Conservation (phyloP, 345 rosid species). For the Heritiera littoralis region DNA sequence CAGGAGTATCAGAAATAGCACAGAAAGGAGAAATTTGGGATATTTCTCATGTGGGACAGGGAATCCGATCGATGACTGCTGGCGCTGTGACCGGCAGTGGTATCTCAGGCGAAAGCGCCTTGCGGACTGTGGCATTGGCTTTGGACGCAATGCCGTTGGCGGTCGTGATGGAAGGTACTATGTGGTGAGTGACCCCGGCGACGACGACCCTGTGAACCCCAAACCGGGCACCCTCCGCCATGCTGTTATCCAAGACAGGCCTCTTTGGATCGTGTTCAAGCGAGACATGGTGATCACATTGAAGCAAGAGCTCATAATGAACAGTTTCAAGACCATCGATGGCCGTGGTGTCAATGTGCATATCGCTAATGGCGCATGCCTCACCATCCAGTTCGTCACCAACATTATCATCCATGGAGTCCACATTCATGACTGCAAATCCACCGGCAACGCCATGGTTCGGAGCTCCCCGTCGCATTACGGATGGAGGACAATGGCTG, state of each 20-base stretch:
- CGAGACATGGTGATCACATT: constrained; percentile 74
- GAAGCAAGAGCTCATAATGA: constrained; percentile 79
- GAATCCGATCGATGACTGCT: constrained; percentile 80
- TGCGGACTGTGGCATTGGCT: constrained; percentile 71
- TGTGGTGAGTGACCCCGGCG: constrained; percentile 57
- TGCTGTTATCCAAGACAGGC: constrained; percentile 73
- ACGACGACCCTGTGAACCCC: constrained; percentile 70
- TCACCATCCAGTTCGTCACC: constrained; percentile 70
- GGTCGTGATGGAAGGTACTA: constrained; percentile 78
- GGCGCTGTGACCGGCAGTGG: constrained; percentile 79
- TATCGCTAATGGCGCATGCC: constrained; percentile 61
- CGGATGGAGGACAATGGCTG: constrained; percentile 82
- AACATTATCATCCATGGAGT: constrained; percentile 78
- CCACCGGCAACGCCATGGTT: constrained; percentile 83
- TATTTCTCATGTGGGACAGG: constrained; percentile 65
- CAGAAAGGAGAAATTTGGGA: constrained; percentile 62
- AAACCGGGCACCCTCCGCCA: constrained; percentile 76
- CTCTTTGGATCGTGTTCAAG: constrained; percentile 81
- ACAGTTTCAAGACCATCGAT: constrained; percentile 82
- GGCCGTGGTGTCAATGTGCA: constrained; percentile 69
- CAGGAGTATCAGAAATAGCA: constrained; percentile 76
- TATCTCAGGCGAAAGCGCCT: constrained; percentile 48
- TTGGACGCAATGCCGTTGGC: constrained; percentile 78
- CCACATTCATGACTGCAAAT: constrained; percentile 68
- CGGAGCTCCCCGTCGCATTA: constrained; percentile 82